Base-by-base conservation (phyloP, 2,329 filamentous ascomycete genomes). In the Sphaerostilbella broomeana region DNA sequence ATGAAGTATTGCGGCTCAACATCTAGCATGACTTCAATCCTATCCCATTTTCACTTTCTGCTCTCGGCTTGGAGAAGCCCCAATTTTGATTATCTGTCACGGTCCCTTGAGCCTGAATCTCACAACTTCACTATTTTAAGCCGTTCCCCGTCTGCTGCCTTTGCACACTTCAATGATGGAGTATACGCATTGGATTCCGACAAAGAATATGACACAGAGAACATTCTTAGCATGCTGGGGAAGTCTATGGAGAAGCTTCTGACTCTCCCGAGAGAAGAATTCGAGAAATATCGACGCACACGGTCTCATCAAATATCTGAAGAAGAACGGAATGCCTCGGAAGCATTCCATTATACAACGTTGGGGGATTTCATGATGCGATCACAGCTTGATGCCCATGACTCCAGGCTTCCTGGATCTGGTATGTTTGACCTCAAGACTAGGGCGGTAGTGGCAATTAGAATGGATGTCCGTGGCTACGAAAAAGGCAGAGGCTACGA, bases 361-460 rank as follows among this genome's bases (percentile, higher is more conserved):
- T 70, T 88, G 47, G 85, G 86, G 4, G 84, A 95, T 55, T 88
- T 98, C 51, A 71, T 98, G 58, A 86, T 98, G 79, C 81, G 94
- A 28, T 95, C 92, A 3, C 92, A 98, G 61, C 72, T 98, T 10
- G 92, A 98, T 58, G 92, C 92, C 0, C 67, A 92, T 52, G 92
- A 98, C 57, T 70, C 80, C 10, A 78, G 92, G 35, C 64, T 98
- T 6, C 92, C 90, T 0, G 92, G 92, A 1, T 85, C 83, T 5
- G 92, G 92, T 27, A 89, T 95, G 69, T 98, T 95, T 55, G 92
- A 98, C 60, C 67, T 98, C 44, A 98, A 98, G 66, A 98, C 92
- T 0, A 77, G 94, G 51, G 89, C 92, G 2, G 90, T 97, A 0
- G 71, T 95, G 5, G 82, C 86, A 0, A 86, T 98, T 46, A 86